Conservation (phyloP, 148 eudicot genomes). For the Diospyros kaki region DNA sequence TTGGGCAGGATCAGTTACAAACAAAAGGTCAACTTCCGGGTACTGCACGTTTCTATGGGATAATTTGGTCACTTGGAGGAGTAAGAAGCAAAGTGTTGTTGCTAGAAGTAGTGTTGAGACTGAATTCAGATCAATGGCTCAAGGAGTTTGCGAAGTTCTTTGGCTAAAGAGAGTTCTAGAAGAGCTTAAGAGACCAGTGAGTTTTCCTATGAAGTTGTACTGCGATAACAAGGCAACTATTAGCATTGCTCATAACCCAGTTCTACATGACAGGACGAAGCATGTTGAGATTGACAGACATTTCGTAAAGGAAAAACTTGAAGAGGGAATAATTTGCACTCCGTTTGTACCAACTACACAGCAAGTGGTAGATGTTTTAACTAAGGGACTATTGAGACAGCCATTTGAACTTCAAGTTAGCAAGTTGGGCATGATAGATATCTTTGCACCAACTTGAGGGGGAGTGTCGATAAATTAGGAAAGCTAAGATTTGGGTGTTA, state of each 20-base stretch:
- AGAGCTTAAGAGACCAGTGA: neutral
- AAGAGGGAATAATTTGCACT: neutral
- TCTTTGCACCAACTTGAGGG: neutral
- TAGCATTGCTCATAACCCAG: neutral
- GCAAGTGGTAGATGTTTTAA: neutral
- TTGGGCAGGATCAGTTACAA: neutral
- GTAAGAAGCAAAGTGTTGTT: neutral
- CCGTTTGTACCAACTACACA: neutral
- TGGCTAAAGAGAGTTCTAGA: neutral
- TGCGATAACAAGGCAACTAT: neutral
- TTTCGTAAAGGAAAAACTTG: neutral
- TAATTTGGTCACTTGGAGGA: neutral
- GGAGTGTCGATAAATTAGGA: neutral
- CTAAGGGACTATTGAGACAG: neutral
- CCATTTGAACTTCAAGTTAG: neutral
- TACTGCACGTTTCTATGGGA: neutral
- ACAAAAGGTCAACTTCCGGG: neutral
- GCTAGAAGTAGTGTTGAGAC: neutral
- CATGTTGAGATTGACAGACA: neutral
- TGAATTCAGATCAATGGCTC: neutral
- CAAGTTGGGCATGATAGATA: neutral
- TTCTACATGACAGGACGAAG: neutral
- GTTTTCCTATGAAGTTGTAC: neutral
- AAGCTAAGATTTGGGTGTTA: no score
- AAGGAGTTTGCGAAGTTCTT: neutral